Percentiles rank a stretch among this genome's conserved stretches.
These are phyloP conservation scores for Leccinum brunneo-olivaceum DNA, from an alignment of 1,284 basidiomycete species.

Conservation along the genomic window DNA sequence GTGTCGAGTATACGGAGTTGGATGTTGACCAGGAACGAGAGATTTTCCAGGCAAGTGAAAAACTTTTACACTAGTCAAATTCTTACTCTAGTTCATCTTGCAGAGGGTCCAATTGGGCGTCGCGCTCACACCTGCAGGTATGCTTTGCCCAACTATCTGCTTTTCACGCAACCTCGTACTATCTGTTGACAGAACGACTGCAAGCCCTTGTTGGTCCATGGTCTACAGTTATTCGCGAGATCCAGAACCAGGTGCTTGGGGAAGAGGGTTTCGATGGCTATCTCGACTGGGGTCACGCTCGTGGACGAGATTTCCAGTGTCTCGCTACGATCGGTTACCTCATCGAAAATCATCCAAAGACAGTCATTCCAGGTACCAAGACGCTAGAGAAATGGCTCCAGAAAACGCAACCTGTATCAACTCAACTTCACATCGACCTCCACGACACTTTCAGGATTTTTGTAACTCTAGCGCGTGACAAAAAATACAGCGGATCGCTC, in stretches of 20 bases:
- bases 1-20: slow-evolving; percentile 43
- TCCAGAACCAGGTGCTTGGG: slow-evolving; percentile 34
- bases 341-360: slow-evolving; percentile 32
- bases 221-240: slow-evolving; percentile 36
- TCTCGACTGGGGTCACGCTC: slow-evolving; percentile 40
- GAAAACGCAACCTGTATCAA: slow-evolving; percentile 23
- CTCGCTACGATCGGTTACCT: slow-evolving; percentile 39
- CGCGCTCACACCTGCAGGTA: slow-evolving; percentile 41
- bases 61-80: not conserved
- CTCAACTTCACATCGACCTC: slow-evolving; percentile 29
- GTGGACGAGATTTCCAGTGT: slow-evolving; percentile 45
- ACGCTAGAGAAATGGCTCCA: slow-evolving; percentile 40
- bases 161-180: not conserved
- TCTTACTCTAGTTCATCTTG: slow-evolving; percentile 1
- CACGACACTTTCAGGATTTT: slow-evolving; percentile 39
- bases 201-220: slow-evolving; percentile 42
- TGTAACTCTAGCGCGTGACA: slow-evolving; percentile 34
- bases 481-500: slow-evolving; percentile 33
- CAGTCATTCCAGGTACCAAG: slow-evolving; percentile 26
- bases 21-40: slow-evolving; percentile 30
- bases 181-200: slow-evolving; percentile 34
- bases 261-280: slow-evolving; percentile 39
- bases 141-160: slow-evolving; percentile 3
- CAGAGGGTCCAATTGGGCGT: slow-evolving; percentile 36
- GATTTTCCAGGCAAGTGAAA: slow-evolving; percentile 29